Evolutionary conservation across 768 basidiomycete species (phyloP).

Genomic region (Podaxis sp.): DNA sequence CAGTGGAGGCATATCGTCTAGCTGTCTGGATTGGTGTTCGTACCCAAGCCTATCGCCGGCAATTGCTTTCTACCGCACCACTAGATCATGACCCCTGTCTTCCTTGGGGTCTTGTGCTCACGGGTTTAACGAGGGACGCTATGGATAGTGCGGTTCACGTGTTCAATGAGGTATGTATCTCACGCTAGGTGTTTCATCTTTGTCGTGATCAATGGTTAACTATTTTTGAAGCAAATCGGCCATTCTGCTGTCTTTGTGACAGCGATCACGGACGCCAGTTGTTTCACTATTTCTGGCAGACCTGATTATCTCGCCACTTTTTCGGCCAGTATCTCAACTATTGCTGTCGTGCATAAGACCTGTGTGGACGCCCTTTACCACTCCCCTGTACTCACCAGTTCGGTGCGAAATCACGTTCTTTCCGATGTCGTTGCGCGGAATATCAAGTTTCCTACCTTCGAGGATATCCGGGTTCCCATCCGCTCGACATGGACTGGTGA

Average conservation of each 20-base stretch:
- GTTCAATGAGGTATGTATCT: constrained; percentile 24
- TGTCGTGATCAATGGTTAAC: background rate
- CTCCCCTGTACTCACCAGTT: constrained; percentile 27
- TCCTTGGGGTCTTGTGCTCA: constrained; percentile 47
- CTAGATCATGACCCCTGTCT: constrained; percentile 20
- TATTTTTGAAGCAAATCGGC: constrained; percentile 15
- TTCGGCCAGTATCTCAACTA: constrained; percentile 31
- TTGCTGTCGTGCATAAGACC: constrained; percentile 38
- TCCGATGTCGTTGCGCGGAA: constrained; percentile 40
- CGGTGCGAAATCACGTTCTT: constrained; percentile 39
- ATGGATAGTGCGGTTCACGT: constrained; percentile 20
- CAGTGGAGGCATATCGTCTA: constrained; percentile 48
- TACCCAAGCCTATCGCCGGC: constrained; percentile 31
- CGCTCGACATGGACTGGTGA: constrained; percentile 46
- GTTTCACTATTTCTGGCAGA: constrained; percentile 56
- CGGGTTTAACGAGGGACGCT: constrained; percentile 24
- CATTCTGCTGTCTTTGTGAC: constrained; percentile 40
- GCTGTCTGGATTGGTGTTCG: constrained; percentile 54
- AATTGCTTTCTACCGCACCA: background rate
- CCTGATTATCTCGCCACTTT: constrained; percentile 50
- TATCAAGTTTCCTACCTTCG: constrained; percentile 49
- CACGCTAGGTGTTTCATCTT: background rate
- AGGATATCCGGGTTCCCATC: constrained; percentile 46
- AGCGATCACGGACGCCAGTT: constrained; percentile 44
- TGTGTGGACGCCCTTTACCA: constrained; percentile 56